Base-by-base conservation (phyloP, 257 asterid species). In the Fraxinus americana region DNA sequence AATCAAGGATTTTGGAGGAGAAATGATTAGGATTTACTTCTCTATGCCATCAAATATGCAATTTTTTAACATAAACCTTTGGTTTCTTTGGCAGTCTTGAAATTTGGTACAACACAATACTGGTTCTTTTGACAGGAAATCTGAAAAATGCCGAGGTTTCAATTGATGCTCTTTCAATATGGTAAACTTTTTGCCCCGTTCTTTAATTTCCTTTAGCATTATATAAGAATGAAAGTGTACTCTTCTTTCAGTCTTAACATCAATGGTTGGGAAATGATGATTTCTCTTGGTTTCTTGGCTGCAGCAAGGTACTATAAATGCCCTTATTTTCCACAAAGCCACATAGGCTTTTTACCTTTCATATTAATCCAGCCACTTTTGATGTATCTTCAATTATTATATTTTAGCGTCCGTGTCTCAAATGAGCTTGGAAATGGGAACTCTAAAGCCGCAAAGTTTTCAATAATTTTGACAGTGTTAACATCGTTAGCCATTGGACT, bases 221-320 rank as follows among this genome's bases (percentile, higher is more conserved):
- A 19, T 16, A 16, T 50, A 50, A 69, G 21, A 30, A 13, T 10
- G 21, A 19, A 45, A 65, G 21, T 43, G 2, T 17, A 12, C 65
- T 63, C 11, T 4, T 61, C 32, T 17, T 76, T 85, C 38, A 92
- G 97, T 75, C 89, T 92, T 61, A 87, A 84, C 80, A 90, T 92
- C 66, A 92, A 70, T 79, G 94, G 96, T 34, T 90, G 97, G 97
- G 96, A 87, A 73, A 85, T 89, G 92, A 92, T 92, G 92, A 85
- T 92, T 71, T 86, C 92, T 50, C 75, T 92, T 48, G 97, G 96
- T 71, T 92, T 92, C 90, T 41, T 85, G 79, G 92, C 83, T 72
- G 94, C 94, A 68, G 91, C 92, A 27, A 87, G 97, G 97, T 92
- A 87, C 27, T 61, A 38, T 27, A 29, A 12, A 38, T 71, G 7